Conservation (phyloP, 1,284 basidiomycete species). For the Pseudozyma hubeiensis region DNA sequence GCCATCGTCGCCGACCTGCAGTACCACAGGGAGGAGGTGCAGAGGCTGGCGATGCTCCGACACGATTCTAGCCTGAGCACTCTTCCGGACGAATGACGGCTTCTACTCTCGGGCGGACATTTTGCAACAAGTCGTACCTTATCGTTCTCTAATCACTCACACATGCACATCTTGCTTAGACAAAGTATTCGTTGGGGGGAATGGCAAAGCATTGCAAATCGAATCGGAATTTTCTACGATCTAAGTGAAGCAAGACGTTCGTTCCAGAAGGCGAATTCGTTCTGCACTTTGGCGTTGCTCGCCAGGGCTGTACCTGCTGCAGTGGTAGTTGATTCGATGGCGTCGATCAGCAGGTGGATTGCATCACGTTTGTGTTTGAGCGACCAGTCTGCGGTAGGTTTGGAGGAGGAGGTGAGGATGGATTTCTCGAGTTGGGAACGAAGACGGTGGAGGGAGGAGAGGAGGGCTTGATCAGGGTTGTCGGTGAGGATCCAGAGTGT, state of each 20-base stretch:
- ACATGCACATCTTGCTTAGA: background rate
- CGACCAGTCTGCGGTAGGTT: slow-evolving; percentile 6
- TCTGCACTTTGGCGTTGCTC: slow-evolving; percentile 27
- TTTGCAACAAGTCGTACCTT: background rate
- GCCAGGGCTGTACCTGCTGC: background rate
- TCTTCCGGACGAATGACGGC: slow-evolving; percentile 28
- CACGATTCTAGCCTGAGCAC: slow-evolving; percentile 38
- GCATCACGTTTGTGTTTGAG: background rate
- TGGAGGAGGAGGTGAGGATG: background rate
- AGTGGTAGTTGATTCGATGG: slow-evolving; percentile 3
- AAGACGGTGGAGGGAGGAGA: slow-evolving; percentile 12
- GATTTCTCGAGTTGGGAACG: slow-evolving; percentile 17
- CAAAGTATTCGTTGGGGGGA: too few species aligned
- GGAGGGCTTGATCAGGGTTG: slow-evolving; percentile 15
- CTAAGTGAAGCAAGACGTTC: slow-evolving; percentile 3
- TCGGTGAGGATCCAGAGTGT: slow-evolving; percentile 21
- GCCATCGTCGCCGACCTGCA: slow-evolving; percentile 57
- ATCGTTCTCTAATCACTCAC: too few species aligned
- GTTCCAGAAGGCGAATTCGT: slow-evolving; percentile 49
- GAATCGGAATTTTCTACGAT: background rate
- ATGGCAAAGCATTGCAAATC: too few species aligned
- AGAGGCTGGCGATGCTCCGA: slow-evolving; percentile 53
- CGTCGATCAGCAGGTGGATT: slow-evolving; percentile 2
- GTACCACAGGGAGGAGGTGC: slow-evolving; percentile 54
- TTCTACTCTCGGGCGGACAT: too few species aligned